Base-by-base conservation (phyloP, 108 stramenopile genomes). In the Discostella pseudostelligera region DNA sequence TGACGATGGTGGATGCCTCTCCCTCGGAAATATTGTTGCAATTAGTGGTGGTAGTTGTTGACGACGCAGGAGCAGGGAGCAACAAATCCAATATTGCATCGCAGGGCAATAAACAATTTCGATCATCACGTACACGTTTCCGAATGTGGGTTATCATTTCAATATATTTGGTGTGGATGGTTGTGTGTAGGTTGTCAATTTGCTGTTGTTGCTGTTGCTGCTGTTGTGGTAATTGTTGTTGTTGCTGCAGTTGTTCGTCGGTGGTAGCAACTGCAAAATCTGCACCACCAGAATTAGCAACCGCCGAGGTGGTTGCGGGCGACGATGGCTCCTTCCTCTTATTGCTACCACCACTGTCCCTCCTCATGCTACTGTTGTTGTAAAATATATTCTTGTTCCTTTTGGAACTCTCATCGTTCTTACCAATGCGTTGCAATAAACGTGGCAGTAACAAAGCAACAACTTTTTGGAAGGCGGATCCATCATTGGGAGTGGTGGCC, bases 111-210 rank as follows among this genome's bases (percentile, higher is more conserved):
- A 59, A 60, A 49, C 83, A 84, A 0, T 24, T 22, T 20, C 55
- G 40, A 57, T 87, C 87, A 17, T 83, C 84, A 48, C 85, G 58
- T 2, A 87, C 83, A 56, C 91, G 87, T 74, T 89, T 93, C 83
- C 89, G 86, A 28, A 59, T 72, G 64, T 93, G 91, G 8, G 70
- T 65, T 19, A 93, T 21, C 78, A 88, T 89, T 67, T 89, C 87
- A 36, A 89, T 78, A 25, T 89, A 64, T 45, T 85, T 85, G 24
- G 65, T 48, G 58, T 93, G 88, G 37, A 86, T 93, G 37, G 81
- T 68, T 14, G 86, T 70, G 37, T 78, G 70, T 9, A 65, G 14
- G 13, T 24, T 21, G 64, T 68, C 51, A n/a, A 69, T 35, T 16
- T 39, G 62, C 49, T 47, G 50, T 36, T 55, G 32, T 1, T 53